Evolutionary conservation across 805 yeast genomes (phyloP), one percentile per base, ranked within the genome.

Genomic region (Teunomyces aglyptinius): DNA sequence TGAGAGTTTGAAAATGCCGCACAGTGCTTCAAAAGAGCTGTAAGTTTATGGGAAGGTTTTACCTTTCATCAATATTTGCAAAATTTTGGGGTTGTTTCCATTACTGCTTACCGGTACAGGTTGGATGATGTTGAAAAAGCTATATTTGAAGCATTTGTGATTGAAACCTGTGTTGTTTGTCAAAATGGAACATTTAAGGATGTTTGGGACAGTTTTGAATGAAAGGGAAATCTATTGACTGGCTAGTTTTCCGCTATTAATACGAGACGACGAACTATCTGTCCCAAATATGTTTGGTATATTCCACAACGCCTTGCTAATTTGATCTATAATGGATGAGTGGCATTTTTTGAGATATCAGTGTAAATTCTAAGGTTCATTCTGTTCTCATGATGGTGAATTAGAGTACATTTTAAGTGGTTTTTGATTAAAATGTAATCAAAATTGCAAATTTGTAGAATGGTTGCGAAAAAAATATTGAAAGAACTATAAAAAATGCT

Each of bases 71-170:
- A 82, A 41, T 83, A 84, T 70, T 71, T 90, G 34, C 61, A 67
- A 15, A 75, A 68, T 1, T 83, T 83, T 22, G 91, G 90, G 5
- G 86, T 90, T 51, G 67, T 70, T 2, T 97, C 97, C 6, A 75
- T 85, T 12, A 62, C 64, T 22, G 68, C 71, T n/a, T 64, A 66
- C 27, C 80, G 83, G 0, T 88, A 85, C 59, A 67, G 84, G 12
- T 76, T 78, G 48, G 59, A 65, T 1, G 80, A 81, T 43, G 76
- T 85, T 31, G 69, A 76, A 45, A 62, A 61, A 33, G 86, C 86
- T 0, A 62, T 85, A 47, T 56, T 61, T 13, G 68, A 70, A 7
- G 71, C 72, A n/a, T 81, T 77, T 49, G 55, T 51, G 12, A 83
- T 75, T 29, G 70, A 76, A 10, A 89, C 83, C 5, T 80, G 69